Evolutionary conservation across 306 rosid species (phyloP).

Genomic region (Cicer pinnatifidum): DNA sequence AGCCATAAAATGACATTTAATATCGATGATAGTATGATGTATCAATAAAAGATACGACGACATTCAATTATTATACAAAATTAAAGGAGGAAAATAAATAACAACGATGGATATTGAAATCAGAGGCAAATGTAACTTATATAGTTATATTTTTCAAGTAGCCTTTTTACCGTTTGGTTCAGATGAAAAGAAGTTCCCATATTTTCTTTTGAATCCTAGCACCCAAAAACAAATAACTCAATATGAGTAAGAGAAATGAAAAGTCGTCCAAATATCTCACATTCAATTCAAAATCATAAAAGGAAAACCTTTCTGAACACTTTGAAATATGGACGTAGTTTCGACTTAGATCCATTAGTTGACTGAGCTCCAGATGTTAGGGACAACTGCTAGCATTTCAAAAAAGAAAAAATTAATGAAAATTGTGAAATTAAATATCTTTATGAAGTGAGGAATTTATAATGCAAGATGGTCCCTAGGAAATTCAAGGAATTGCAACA

Average conservation of each 20-base stretch:
- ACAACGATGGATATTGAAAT: neutral
- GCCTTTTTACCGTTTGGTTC: conserved; percentile 59
- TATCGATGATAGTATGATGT: neutral
- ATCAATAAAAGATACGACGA: conserved; percentile 6
- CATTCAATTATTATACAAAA: neutral
- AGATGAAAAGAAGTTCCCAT: conserved; percentile 61
- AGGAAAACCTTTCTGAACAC: conserved; percentile 65
- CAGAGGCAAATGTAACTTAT: conserved; percentile 11
- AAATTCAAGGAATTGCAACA: conserved; percentile 28
- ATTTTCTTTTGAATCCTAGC: conserved; percentile 95
- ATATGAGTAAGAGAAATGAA: conserved; percentile 31
- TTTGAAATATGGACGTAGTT: conserved; percentile 50
- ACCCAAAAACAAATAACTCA: conserved; percentile 64
- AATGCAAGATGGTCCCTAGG: conserved; percentile 1
- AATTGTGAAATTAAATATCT: conserved; percentile 22
- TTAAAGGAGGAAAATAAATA: neutral
- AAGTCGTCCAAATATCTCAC: conserved; percentile 26
- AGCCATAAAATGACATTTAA: conserved; percentile 48
- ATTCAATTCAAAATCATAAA: conserved; percentile 43
- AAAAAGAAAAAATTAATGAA: conserved; percentile 40
- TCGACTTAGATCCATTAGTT: conserved; percentile 54
- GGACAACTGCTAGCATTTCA: conserved; percentile 65
- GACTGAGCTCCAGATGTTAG: conserved; percentile 63
- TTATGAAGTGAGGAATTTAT: conserved; percentile 17
- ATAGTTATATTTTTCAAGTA: conserved; percentile 19